phyloP scores from a whole-genome alignment of 208 protist species.

The Wallacemonas sp. region DNA sequence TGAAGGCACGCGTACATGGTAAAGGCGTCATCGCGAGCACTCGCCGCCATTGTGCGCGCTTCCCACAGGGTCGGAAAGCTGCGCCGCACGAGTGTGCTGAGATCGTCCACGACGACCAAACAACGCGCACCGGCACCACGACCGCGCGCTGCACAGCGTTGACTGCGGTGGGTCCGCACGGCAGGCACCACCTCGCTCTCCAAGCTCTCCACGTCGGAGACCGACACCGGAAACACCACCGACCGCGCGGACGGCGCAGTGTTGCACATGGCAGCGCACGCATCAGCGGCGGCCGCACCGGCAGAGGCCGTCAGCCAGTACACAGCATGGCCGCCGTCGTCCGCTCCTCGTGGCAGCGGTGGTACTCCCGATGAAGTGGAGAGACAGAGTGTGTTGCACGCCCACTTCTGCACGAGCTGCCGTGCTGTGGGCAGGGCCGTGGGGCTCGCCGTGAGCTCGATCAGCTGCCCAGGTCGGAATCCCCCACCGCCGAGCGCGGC shows the following conservation, averaged over 20 bases:
- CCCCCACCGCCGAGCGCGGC: constrained; percentile 39
- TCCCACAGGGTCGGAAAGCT: constrained; percentile 39
- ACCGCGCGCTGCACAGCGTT: background rate
- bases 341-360: background rate
- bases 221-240: background rate
- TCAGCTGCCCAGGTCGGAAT: constrained; percentile 50
- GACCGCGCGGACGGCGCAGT: background rate
- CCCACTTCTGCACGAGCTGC: constrained; percentile 30
- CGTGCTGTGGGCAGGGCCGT: constrained; percentile 37
- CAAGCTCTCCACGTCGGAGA: constrained; percentile 2
- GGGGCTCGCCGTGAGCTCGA: constrained; percentile 50
- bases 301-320: constrained; percentile 6
- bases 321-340: background rate
- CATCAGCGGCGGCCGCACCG: background rate
- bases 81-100: constrained; percentile 47
- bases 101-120: constrained; percentile 67
- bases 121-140: background rate
- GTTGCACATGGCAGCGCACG: background rate
- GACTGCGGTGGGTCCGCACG: background rate
- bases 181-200: constrained; percentile 5
- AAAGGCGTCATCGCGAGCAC: background rate
- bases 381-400: background rate
- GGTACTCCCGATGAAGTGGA: background rate
- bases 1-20: constrained; percentile 39
- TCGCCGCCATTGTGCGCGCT: background rate